Conservation (phyloP, 345 rosid species). For the Citrus unshiu region DNA sequence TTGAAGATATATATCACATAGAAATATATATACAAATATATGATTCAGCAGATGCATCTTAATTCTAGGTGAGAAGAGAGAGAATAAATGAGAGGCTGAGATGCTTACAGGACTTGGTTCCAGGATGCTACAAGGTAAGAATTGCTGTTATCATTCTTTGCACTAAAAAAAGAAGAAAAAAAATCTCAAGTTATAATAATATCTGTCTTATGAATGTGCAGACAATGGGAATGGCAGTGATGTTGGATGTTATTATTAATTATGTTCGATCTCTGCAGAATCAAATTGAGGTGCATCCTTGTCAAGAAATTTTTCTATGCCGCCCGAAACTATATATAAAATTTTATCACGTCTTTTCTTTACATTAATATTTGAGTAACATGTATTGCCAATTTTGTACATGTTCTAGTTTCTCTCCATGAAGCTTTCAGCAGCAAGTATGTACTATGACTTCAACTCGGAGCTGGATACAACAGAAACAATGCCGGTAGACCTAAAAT, state of each 20-base stretch:
- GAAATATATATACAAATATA: not conserved
- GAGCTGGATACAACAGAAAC: slow-evolving; percentile 36
- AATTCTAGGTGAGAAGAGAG: slow-evolving; percentile 57
- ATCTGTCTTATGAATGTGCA: slow-evolving; percentile 8
- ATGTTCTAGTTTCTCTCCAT: slow-evolving; percentile 47
- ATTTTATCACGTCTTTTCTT: not conserved
- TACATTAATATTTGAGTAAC: not conserved
- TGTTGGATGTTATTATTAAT: slow-evolving; percentile 57
- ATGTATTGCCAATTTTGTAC: not conserved
- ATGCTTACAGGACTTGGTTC: slow-evolving; percentile 62
- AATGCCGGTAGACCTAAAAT: slow-evolving; percentile 7
- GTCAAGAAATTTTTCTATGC: not conserved
- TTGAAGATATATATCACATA: not conserved
- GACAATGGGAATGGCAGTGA: slow-evolving; percentile 81
- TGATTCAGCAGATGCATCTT: not conserved
- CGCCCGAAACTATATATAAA: not conserved
- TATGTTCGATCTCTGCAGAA: slow-evolving; percentile 63
- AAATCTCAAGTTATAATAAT: no score
- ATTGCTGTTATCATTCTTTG: not conserved
- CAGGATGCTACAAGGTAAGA: slow-evolving; percentile 66
- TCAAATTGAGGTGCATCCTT: slow-evolving; percentile 50
- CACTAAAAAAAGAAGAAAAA: not conserved
- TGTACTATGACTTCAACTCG: slow-evolving; percentile 31
- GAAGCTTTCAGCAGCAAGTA: slow-evolving; percentile 61
- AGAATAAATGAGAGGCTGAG: slow-evolving; percentile 62